Evolutionary conservation across 2,329 filamentous ascomycete species (phyloP).

Genomic region (Colletotrichum noveboracense): DNA sequence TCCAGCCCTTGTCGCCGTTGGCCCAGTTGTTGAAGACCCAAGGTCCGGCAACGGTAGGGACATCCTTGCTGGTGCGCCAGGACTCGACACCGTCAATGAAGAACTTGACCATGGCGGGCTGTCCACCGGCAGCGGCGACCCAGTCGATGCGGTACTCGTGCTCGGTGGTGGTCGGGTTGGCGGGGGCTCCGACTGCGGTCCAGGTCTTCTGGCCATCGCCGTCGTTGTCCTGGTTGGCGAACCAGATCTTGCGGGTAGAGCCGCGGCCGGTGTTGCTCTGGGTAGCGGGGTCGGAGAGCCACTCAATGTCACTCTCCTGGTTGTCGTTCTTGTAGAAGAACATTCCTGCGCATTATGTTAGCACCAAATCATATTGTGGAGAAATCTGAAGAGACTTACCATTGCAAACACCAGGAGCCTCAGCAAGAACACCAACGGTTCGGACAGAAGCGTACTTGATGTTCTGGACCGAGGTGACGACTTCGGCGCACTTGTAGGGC

Average conservation of each 20-base stretch:
- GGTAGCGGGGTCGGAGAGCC: conserved; percentile 32
- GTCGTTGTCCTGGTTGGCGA: conserved; percentile 33
- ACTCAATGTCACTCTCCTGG: conserved; percentile 36
- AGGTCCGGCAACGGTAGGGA: conserved; percentile 27
- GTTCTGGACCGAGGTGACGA: conserved; percentile 28
- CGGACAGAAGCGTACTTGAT: conserved; percentile 34
- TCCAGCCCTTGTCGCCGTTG: conserved; percentile 34
- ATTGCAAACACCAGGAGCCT: conserved; percentile 34
- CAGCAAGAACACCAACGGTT: conserved; percentile 30
- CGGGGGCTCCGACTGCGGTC: conserved; percentile 18
- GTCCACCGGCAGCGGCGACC: conserved; percentile 12
- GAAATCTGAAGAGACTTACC: conserved; percentile 18
- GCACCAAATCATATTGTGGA: no score
- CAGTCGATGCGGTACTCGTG: conserved; percentile 38
- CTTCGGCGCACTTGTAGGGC: conserved; percentile 29
- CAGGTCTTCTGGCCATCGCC: conserved; percentile 19
- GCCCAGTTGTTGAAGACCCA: conserved; percentile 39
- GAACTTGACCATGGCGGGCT: conserved; percentile 24
- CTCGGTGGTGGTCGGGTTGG: conserved; percentile 28
- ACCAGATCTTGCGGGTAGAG: conserved; percentile 27
- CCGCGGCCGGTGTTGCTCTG: conserved; percentile 27
- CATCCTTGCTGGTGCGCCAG: conserved; percentile 29
- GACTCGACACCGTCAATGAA: conserved; percentile 29
- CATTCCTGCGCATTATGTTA: conserved; percentile 26
- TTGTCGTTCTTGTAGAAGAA: conserved; percentile 32